A percentile compares a stretch with the other conserved stretches of the same genome.
phyloP scores from a whole-genome alignment of 2,329 filamentous ascomycete genomes.

The Juglanconis sp. region DNA sequence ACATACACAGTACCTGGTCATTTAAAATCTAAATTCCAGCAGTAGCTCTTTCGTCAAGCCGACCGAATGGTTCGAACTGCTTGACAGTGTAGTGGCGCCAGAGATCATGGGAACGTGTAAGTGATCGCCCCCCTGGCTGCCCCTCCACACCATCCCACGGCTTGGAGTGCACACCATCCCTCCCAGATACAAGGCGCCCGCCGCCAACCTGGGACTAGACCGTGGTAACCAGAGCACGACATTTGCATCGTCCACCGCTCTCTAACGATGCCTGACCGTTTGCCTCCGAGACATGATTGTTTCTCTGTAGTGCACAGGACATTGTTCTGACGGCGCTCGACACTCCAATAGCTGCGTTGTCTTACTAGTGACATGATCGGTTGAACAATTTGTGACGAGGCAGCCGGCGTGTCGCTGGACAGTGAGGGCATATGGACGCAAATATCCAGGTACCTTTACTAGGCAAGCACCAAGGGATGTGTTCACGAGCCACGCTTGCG shows the following conservation, averaged over 20 bases:
- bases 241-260: not conserved
- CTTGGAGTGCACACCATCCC: slow-evolving; percentile 13
- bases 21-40: not conserved
- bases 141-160: slow-evolving; percentile 3
- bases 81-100: slow-evolving; percentile 9
- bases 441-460: no score
- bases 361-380: not conserved
- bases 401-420: no score
- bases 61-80: not conserved
- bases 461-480: not conserved
- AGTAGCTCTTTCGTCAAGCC: not conserved
- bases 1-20: not conserved
- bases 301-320: not conserved
- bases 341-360: not conserved
- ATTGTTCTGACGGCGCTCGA: not conserved
- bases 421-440: no score
- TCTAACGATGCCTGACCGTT: not conserved
- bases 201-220: not conserved
- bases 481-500: no score
- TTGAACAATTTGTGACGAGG: not conserved
- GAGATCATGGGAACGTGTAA: slow-evolving; percentile 13
- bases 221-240: slow-evolving; percentile 2
- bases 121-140: not conserved
- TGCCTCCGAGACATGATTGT: not conserved
- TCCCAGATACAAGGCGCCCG: not conserved